phyloP scores from a whole-genome alignment of 202 grass and related monocot genomes.

The Thinopyrum obtusiflorum region DNA sequence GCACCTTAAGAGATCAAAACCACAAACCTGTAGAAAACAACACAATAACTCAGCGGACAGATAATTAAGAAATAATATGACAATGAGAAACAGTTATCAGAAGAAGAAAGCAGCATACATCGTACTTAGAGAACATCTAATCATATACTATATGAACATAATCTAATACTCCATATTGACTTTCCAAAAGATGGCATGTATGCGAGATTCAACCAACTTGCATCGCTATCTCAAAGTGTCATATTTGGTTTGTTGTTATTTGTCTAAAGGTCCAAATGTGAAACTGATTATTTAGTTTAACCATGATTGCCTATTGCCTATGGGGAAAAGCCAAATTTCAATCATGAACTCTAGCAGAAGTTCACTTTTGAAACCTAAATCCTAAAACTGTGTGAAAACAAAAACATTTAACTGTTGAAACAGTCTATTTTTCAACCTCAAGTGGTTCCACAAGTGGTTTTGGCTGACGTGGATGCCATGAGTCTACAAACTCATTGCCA shows the following conservation, averaged over 20 bases:
- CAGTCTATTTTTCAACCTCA: background rate
- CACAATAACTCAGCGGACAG: conserved; percentile 4
- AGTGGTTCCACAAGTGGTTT: background rate
- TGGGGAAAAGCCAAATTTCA: background rate
- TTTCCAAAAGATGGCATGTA: background rate
- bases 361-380: background rate
- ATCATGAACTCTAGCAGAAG: background rate
- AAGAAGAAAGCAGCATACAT: background rate
- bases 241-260: background rate
- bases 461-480: background rate
- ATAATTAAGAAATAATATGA: conserved; percentile 32
- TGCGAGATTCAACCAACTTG: background rate
- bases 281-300: background rate
- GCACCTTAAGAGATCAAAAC: conserved; percentile 97
- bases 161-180: background rate
- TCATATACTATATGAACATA: background rate
- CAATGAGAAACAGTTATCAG: background rate
- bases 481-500: background rate
- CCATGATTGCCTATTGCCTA: background rate
- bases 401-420: background rate
- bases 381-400: background rate
- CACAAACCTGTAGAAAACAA: conserved; percentile 74
- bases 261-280: background rate
- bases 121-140: background rate
- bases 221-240: background rate